phyloP scores from a whole-genome alignment of 2,329 filamentous ascomycete genomes.

The Aspergillus ustus region DNA sequence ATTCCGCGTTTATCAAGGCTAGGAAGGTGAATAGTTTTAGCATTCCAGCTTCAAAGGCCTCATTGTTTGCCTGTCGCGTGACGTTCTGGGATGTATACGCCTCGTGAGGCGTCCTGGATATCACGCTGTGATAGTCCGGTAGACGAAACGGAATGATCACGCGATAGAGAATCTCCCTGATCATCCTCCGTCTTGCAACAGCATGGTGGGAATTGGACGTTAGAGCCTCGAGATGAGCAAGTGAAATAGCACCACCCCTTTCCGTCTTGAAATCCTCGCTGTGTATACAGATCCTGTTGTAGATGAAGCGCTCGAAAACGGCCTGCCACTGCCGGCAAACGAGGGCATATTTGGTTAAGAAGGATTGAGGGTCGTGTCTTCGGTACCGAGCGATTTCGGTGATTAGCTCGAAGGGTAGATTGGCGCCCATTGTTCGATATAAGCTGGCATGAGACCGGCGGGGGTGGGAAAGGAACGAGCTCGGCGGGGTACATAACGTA shows the following conservation, averaged over 20 bases:
- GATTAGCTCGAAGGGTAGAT: neutral
- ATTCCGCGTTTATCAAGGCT: neutral
- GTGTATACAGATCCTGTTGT: neutral
- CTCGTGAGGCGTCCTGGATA: neutral
- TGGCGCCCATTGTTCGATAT: neutral
- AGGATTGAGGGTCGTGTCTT: neutral
- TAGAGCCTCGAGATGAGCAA: conserved; percentile 12
- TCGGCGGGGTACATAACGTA: too few species aligned
- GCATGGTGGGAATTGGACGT: conserved; percentile 5
- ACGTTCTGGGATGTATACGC: conserved; percentile 10
- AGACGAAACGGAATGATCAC: conserved; percentile 19
- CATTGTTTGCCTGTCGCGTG: conserved; percentile 17
- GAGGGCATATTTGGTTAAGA: neutral
- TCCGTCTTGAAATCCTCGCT: neutral
- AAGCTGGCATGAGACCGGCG: too few species aligned
- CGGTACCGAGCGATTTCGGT: neutral
- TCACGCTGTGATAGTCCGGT: conserved; percentile 15
- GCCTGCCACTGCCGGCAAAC: conserved; percentile 9
- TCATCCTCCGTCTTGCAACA: neutral
- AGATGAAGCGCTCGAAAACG: conserved; percentile 1
- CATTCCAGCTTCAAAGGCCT: conserved; percentile 8
- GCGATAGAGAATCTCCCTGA: conserved; percentile 14
- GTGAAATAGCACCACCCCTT: neutral
- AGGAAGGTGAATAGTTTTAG: conserved; percentile 14
- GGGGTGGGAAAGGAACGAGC: too few species aligned